phyloP scores from a whole-genome alignment of 2,329 filamentous ascomycete species.

The Epichloe brachyelytri region DNA sequence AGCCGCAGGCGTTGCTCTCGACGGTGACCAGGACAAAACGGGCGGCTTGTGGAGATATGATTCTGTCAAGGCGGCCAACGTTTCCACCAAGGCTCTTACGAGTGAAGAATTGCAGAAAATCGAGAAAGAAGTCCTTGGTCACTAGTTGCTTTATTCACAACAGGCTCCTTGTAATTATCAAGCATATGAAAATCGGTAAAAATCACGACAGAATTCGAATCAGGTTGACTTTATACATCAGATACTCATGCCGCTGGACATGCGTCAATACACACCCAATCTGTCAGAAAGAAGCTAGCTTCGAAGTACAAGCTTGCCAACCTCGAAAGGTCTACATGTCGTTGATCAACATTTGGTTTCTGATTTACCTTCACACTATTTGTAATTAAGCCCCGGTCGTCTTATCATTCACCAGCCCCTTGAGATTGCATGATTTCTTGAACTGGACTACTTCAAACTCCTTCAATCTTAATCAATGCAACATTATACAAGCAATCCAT shows the following conservation, averaged over 20 bases:
- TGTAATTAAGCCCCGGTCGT: no score
- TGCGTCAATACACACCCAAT: no score
- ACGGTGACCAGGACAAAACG: constrained; percentile 47
- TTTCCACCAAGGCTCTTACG: constrained; percentile 23
- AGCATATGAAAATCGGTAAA: neutral
- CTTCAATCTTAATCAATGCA: neutral
- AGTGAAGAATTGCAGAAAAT: constrained; percentile 28
- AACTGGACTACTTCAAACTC: neutral
- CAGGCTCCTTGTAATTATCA: neutral
- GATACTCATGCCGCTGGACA: no score
- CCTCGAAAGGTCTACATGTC: no score
- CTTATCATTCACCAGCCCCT: neutral
- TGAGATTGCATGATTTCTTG: neutral
- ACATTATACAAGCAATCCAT: neutral
- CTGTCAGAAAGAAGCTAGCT: no score
- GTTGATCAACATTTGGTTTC: no score
- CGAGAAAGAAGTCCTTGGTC: constrained; percentile 31
- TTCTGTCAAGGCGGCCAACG: constrained; percentile 29
- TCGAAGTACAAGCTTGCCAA: no score
- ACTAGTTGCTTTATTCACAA: constrained; percentile 13
- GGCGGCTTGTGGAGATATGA: constrained; percentile 49
- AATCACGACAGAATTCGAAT: neutral
- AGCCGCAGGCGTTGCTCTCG: constrained; percentile 31
- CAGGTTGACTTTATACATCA: no score
- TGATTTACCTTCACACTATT: no score